A percentile compares a stretch with the other conserved stretches of the same genome.
These are phyloP conservation scores for Fusarium brachygibbosum DNA, from an alignment of 2,329 filamentous ascomycete genomes.

Conservation along the genomic window DNA sequence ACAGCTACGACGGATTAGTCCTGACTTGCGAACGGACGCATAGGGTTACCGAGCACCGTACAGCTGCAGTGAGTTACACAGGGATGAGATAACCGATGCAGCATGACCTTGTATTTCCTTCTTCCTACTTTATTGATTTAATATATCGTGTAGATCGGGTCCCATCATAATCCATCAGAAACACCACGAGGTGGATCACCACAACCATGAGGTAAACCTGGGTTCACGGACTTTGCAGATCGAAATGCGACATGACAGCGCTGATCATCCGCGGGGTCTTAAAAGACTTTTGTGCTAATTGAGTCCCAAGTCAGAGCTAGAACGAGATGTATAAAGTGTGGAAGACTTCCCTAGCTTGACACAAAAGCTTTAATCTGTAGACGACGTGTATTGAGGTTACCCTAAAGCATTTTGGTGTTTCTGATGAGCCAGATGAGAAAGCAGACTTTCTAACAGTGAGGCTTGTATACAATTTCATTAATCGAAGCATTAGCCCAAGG, in stretches of 20 bases:
- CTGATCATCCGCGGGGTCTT: constrained; percentile 22
- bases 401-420: background rate
- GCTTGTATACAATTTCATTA: background rate
- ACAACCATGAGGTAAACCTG: constrained; percentile 27
- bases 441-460: too few species aligned
- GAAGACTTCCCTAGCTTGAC: background rate
- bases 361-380: background rate
- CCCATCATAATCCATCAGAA: background rate
- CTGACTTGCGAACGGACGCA: constrained; percentile 4
- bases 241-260: constrained; percentile 20
- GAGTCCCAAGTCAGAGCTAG: background rate
- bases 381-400: background rate
- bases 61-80: background rate
- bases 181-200: constrained; percentile 26
- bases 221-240: constrained; percentile 14
- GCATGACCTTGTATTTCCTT: background rate
- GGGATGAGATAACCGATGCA: background rate
- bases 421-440: background rate
- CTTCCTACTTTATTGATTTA: background rate
- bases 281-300: background rate
- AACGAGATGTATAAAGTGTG: background rate
- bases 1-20: constrained; percentile 1
- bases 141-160: background rate
- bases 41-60: background rate
- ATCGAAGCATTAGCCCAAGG: background rate